Base-by-base conservation (phyloP, 1,284 basidiomycete genomes). In the Malassezia arunalokei region DNA sequence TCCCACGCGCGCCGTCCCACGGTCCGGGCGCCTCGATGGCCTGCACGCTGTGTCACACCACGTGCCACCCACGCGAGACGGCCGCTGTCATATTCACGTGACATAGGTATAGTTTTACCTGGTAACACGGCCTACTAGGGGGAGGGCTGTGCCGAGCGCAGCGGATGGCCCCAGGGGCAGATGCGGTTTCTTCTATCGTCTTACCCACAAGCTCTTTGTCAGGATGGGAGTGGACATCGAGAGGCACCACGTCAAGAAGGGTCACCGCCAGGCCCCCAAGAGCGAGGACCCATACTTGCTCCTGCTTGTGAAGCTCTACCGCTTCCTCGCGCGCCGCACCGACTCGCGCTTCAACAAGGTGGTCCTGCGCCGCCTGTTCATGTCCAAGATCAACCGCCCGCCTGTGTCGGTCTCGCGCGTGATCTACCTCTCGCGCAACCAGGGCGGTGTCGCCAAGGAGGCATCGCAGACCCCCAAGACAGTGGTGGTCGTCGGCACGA, bases 261-360 rank as follows among this genome's bases (percentile, higher is more conserved):
- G 91, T 72, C 80, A 83, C 75, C 84, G 92, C 69, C 86, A 86
- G 66, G 89, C 89, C 64, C 92, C 92, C 76, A 88, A 88, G 81
- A 92, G 88, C 76, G 87, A 96, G 86, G 92, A 98, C 78, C 91
- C 92, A 33, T 96, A 98, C 79, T 83, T 98, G 73, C 84, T 95
- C 75, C 82, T 96, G 73, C 84, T 99, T 61, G 92, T 98, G 77
- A 96, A 98, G 92, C 83, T 98, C 65, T 99, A 98, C 82, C 89
- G 92, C 73, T 99, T 98, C 83, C 80, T 99, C 63, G 91, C 92
- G 63, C 86, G 94, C 74, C 85, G 94, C 73, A 98, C 94, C 52
- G 88, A 96, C 76, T 83, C 88, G 58, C 79, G 79, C 66, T 99
- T 99, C 80, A 99, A 99, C 87, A 89, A 92, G 83, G 86, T 83